Evolutionary conservation across 768 basidiomycete genomes (phyloP).

Genomic region (Podaxis sp.): DNA sequence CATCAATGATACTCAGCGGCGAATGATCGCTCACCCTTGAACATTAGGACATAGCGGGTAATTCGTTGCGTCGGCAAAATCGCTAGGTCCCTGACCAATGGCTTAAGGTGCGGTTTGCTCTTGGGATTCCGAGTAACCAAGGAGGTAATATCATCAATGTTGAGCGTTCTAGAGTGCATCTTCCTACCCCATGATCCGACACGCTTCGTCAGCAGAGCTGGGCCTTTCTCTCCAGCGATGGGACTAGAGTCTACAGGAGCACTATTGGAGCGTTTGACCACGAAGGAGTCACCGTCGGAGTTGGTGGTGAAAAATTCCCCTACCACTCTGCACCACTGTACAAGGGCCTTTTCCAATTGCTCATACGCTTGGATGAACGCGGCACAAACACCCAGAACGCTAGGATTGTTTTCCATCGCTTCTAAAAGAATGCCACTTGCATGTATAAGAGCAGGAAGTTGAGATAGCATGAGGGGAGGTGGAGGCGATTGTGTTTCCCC

Average conservation of each 20-base stretch:
- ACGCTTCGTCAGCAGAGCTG: conserved; percentile 7
- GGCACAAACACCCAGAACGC: conserved; percentile 60
- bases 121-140: conserved; percentile 3
- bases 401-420: conserved; percentile 56
- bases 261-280: conserved; percentile 9
- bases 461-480: conserved; percentile 49
- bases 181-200: conserved; percentile 22
- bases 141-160: conserved; percentile 3
- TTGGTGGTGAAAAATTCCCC: conserved; percentile 29
- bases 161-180: conserved; percentile 12
- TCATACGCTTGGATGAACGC: conserved; percentile 56
- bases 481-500: conserved; percentile 43
- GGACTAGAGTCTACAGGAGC: background rate
- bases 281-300: background rate
- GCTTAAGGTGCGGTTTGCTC: conserved; percentile 18
- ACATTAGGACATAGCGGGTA: conserved; percentile 62
- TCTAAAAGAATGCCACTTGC: conserved; percentile 50
- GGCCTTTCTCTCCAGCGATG: background rate
- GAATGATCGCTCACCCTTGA: conserved; percentile 44
- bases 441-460: conserved; percentile 49
- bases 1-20: background rate
- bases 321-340: conserved; percentile 59
- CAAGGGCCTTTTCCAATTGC: conserved; percentile 51
- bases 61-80: conserved; percentile 65
- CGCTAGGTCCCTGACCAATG: conserved; percentile 53